A percentile compares a stretch with the other conserved stretches of the same genome.
Conservation (phyloP, 2,329 filamentous ascomycete species). For the Lecanicillium sp. region DNA sequence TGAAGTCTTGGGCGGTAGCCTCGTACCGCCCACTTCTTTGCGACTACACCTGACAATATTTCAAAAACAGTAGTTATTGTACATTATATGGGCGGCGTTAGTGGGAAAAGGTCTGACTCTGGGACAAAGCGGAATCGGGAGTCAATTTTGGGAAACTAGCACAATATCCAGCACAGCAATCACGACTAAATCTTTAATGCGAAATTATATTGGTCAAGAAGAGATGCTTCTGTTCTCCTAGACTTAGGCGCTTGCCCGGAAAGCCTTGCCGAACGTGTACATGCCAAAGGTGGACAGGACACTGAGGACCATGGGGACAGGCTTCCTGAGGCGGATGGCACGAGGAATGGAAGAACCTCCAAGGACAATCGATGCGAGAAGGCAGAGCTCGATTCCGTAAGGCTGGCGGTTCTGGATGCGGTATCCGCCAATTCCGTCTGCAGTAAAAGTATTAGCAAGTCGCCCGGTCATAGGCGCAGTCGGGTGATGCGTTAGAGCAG, state of each 20-base stretch:
- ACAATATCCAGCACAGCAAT: background rate
- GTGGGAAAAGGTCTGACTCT: too few relatives aligned
- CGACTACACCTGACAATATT: too few relatives aligned
- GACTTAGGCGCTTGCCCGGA: slow-evolving; percentile 30
- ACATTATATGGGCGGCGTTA: slow-evolving; percentile 6
- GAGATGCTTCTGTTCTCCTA: too few relatives aligned
- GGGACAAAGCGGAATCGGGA: too few relatives aligned
- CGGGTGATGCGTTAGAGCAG: too few relatives aligned
- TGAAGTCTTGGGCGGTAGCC: too few relatives aligned
- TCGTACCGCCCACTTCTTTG: too few relatives aligned
- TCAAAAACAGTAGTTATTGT: slow-evolving; percentile 2
- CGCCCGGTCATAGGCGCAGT: too few relatives aligned
- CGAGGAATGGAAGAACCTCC: slow-evolving; percentile 79
- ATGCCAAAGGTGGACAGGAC: slow-evolving; percentile 72
- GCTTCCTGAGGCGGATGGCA: slow-evolving; percentile 76
- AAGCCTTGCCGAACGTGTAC: slow-evolving; percentile 70
- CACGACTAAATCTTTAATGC: background rate
- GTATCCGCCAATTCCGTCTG: slow-evolving; percentile 71
- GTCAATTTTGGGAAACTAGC: background rate
- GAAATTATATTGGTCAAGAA: background rate
- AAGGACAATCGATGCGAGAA: slow-evolving; percentile 80
- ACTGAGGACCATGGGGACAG: slow-evolving; percentile 73
- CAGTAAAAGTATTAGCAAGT: background rate
- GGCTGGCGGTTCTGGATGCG: slow-evolving; percentile 67
- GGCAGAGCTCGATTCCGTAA: slow-evolving; percentile 82